Percentiles rank a stretch among this genome's conserved stretches.
These are phyloP conservation scores for Nitzschia palea DNA, from an alignment of 108 stramenopile genomes.

Conservation along the genomic window DNA sequence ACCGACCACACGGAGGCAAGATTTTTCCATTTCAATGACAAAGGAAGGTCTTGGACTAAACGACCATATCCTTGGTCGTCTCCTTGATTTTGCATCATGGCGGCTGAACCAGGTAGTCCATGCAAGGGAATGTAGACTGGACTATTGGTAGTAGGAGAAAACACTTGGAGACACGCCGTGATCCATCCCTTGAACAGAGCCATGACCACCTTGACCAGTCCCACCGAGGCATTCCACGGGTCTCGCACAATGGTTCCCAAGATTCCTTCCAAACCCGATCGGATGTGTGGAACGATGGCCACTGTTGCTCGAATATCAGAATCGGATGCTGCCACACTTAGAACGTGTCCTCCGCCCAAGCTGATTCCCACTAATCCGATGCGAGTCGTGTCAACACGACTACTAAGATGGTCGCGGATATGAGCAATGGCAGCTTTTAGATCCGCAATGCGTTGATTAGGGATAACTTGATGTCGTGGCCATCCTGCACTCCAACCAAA, in stretches of 20 bases:
- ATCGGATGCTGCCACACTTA: slow-evolving; percentile 12
- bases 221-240: neutral
- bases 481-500: slow-evolving; percentile 25
- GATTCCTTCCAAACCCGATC: slow-evolving; percentile 11
- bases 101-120: slow-evolving; percentile 30
- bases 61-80: slow-evolving; percentile 28
- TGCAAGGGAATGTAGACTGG: slow-evolving; percentile 20
- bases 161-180: neutral
- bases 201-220: neutral
- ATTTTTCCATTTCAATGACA: slow-evolving; percentile 20
- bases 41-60: neutral
- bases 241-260: slow-evolving; percentile 6
- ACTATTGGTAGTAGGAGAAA: too few relatives aligned
- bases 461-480: slow-evolving; percentile 24
- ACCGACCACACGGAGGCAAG: slow-evolving; percentile 13
- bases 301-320: slow-evolving; percentile 22
- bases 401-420: neutral
- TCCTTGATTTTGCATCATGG: slow-evolving; percentile 36
- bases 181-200: slow-evolving; percentile 1
- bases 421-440: slow-evolving; percentile 13
- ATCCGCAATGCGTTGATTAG: slow-evolving; percentile 12
- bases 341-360: slow-evolving; percentile 36
- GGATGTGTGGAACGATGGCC: slow-evolving; percentile 22
- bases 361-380: slow-evolving; percentile 35
- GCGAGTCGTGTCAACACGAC: slow-evolving; percentile 5